These are phyloP conservation scores for Hibiscus trionum DNA, from an alignment of 345 rosid species.

Conservation along the genomic window DNA sequence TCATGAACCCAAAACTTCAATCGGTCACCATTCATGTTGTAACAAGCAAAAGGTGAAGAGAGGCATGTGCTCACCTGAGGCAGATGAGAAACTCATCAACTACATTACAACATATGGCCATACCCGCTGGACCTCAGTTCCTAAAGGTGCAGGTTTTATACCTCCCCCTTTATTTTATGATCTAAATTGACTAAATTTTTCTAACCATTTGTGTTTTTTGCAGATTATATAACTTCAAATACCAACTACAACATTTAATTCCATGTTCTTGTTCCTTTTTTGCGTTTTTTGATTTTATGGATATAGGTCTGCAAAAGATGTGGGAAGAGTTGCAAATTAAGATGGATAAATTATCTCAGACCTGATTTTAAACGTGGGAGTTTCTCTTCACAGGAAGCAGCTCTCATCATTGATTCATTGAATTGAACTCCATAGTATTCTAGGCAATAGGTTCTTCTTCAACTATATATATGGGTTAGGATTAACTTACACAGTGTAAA, in stretches of 20 bases:
- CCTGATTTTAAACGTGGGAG: conserved; percentile 96
- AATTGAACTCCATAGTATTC: conserved; percentile 72
- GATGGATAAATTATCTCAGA: conserved; percentile 93
- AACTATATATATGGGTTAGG: not conserved
- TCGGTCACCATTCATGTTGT: conserved; percentile 99
- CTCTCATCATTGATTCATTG: conserved; percentile 47
- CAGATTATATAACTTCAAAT: not conserved
- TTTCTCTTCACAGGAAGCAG: conserved; percentile 90
- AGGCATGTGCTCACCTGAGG: conserved; percentile 98
- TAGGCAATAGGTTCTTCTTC: conserved; percentile 69
- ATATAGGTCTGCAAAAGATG: conserved; percentile 82
- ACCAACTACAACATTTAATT: conserved; percentile 6
- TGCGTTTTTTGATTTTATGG: not conserved
- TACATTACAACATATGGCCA: conserved; percentile 87
- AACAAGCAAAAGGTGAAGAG: conserved; percentile 98
- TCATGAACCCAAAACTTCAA: not conserved
- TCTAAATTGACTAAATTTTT: not conserved
- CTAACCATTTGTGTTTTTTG: not conserved
- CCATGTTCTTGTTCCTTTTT: not conserved
- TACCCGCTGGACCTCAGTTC: conserved; percentile 98
- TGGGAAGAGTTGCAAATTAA: conserved; percentile 93
- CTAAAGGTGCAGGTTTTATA: conserved; percentile 70
- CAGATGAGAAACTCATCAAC: conserved; percentile 92
- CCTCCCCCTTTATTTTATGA: not conserved
- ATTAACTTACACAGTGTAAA: too few species aligned